Percentiles rank a stretch among this genome's conserved stretches.
These are phyloP conservation scores for Pyricularia grisea DNA, from an alignment of 2,329 filamentous ascomycete genomes.

Conservation along the genomic window DNA sequence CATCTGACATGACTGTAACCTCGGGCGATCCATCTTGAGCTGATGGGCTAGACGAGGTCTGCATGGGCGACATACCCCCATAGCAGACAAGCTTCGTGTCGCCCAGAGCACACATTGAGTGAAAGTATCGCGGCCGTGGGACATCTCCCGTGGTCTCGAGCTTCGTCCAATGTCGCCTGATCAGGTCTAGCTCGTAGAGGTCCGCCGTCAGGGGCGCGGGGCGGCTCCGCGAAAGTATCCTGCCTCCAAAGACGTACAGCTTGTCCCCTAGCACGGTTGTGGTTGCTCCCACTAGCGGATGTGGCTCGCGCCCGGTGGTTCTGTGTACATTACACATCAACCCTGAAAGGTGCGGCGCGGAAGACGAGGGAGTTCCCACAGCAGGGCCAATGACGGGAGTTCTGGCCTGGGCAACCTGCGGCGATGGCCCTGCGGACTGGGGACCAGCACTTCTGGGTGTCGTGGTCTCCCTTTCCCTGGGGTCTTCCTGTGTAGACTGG, in stretches of 20 bases:
- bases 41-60: conserved; percentile 34
- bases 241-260: conserved; percentile 90
- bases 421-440: conserved; percentile 47
- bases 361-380: conserved; percentile 35
- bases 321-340: conserved; percentile 66
- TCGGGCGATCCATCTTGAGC: conserved; percentile 64
- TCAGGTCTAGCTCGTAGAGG: conserved; percentile 86
- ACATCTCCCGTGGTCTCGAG: conserved; percentile 76
- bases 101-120: conserved; percentile 87
- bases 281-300: conserved; percentile 85
- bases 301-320: conserved; percentile 86
- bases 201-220: conserved; percentile 77
- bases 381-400: conserved; percentile 24
- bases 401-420: conserved; percentile 31
- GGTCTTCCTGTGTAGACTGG: conserved; percentile 36
- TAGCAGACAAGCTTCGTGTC: conserved; percentile 97
- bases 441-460: conserved; percentile 44
- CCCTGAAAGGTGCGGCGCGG: conserved; percentile 49
- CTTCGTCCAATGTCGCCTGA: conserved; percentile 87
- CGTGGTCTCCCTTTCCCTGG: conserved; percentile 30
- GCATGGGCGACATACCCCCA: conserved; percentile 87
- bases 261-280: conserved; percentile 94
- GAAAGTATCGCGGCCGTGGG: conserved; percentile 89
- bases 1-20: conserved; percentile 95
- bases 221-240: conserved; percentile 73